A percentile compares a stretch with the other conserved stretches of the same genome.
Evolutionary conservation across 108 stramenopile genomes (phyloP).

Genomic region (Cyclotella sp.): DNA sequence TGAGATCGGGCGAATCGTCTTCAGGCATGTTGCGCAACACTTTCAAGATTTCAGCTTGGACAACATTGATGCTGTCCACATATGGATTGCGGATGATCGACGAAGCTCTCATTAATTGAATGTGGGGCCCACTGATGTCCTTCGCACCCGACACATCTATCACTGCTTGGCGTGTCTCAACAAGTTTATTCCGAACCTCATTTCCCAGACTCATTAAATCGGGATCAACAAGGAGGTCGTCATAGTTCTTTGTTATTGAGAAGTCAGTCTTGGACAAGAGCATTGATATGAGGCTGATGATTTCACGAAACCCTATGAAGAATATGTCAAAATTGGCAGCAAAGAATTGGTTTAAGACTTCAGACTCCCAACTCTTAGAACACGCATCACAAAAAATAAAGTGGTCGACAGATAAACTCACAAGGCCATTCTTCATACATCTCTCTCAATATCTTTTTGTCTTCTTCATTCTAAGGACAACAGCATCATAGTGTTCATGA

Average conservation of each 20-base stretch:
- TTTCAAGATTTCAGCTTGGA: slow-evolving; percentile 94
- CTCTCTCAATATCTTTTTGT: slow-evolving; percentile 63
- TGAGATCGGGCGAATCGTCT: slow-evolving; percentile 55
- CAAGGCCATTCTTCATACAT: slow-evolving; percentile 97
- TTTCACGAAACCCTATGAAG: slow-evolving; percentile 77
- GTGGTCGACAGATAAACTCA: background rate
- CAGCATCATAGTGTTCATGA: background rate
- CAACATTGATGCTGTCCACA: slow-evolving; percentile 96
- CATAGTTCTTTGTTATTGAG: slow-evolving; percentile 92
- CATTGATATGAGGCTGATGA: slow-evolving; percentile 95
- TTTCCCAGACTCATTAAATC: slow-evolving; percentile 74
- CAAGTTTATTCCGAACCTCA: slow-evolving; percentile 83
- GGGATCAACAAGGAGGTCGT: slow-evolving; percentile 81
- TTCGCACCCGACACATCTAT: slow-evolving; percentile 81
- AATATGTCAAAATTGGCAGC: background rate
- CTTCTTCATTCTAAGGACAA: slow-evolving; percentile 50
- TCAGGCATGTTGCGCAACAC: slow-evolving; percentile 82
- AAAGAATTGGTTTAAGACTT: background rate
- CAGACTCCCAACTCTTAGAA: background rate
- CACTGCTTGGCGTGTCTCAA: slow-evolving; percentile 83
- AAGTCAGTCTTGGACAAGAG: slow-evolving; percentile 95
- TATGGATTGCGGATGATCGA: slow-evolving; percentile 91
- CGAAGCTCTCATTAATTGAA: slow-evolving; percentile 87
- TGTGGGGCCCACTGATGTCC: slow-evolving; percentile 83
- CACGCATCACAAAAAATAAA: background rate